Evolutionary conservation across 495 filamentous ascomycete genomes (phyloP).

Genomic region (Poronia punctata): DNA sequence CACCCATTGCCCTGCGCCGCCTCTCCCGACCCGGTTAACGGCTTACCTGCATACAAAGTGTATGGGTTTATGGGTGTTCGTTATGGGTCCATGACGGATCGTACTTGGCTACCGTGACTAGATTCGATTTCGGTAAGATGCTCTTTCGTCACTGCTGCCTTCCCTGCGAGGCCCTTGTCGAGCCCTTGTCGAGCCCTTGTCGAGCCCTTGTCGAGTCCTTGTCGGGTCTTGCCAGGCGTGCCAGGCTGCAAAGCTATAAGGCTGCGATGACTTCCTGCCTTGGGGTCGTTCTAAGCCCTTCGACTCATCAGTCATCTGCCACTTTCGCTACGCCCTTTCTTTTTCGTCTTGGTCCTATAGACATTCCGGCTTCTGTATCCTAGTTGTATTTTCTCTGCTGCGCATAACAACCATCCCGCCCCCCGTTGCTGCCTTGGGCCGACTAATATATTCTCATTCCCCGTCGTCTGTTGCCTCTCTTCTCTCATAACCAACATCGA

Average conservation of each 20-base stretch:
- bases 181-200: constrained; percentile 16
- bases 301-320: constrained; percentile 30
- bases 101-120: too few species aligned
- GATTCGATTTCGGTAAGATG: constrained; percentile 12
- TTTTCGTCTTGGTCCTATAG: constrained; percentile 18
- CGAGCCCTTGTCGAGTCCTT: constrained; percentile 15
- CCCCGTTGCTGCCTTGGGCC: constrained; percentile 9
- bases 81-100: too few species aligned
- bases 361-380: constrained; percentile 22
- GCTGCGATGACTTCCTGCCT: constrained; percentile 29
- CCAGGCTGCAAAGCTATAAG: constrained; percentile 32
- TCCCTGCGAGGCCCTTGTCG: constrained; percentile 13
- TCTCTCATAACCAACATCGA: too few species aligned
- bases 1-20: constrained; percentile 21
- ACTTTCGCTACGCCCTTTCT: constrained; percentile 24
- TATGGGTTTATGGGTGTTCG: constrained; percentile 20
- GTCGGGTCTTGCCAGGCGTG: too few species aligned
- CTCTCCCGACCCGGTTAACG: constrained; percentile 19
- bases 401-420: too few species aligned
- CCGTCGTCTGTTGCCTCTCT: too few species aligned
- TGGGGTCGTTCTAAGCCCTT: constrained; percentile 19
- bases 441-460: constrained; percentile 3
- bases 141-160: constrained; percentile 24
- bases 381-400: constrained; percentile 20
- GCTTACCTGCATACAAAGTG: constrained; percentile 24